Base-by-base conservation (phyloP, 257 asterid species). In the Voacanga thouarsii region DNA sequence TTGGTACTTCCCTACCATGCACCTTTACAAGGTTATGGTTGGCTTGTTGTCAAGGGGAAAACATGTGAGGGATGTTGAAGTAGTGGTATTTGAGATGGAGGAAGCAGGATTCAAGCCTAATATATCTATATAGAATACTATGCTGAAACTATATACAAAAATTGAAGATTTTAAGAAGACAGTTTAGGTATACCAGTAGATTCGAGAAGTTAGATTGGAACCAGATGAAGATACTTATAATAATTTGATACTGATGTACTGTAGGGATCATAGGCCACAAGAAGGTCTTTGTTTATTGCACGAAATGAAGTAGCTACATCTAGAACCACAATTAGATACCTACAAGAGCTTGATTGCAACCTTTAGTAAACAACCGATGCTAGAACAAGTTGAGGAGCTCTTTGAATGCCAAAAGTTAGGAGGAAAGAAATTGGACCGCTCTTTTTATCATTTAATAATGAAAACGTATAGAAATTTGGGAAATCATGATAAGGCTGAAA, bases 371-470 rank as follows among this genome's bases (percentile, higher is more conserved):
- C 89, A 83, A 90, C 72, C 87, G 86, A 91, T 91, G 97, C 74
- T 86, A 79, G 94, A 90, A 85, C 86, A 93, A 84, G 97, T 97
- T 68, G 99, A 95, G 81, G 92, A 93, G 76, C 90, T 93, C 80
- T 95, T 95, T 76, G 83, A 88, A 80, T 72, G 85, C 75, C 86
- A 93, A 67, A 85, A 71, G 83, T 85, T 89, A 19, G 92, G 85
- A 78, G 97, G 93, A 41, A 81, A 75, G 69, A 89, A 85, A 77
- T 81, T 93, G 75, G 82, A 95, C 78, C 90, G 99, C 61, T 93
- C 98, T 11, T 89, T 95, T 82, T 95, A 91, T 84, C 99, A 93
- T 84, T 83, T 95, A 84, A 95, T 95, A 98, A 95, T 95, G 97
- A 95, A 92, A 85, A 88, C 93, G 94, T 95, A 91, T 75, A 83